Conservation (phyloP, 2,329 filamentous ascomycete genomes). For the Orbilia javanica region DNA sequence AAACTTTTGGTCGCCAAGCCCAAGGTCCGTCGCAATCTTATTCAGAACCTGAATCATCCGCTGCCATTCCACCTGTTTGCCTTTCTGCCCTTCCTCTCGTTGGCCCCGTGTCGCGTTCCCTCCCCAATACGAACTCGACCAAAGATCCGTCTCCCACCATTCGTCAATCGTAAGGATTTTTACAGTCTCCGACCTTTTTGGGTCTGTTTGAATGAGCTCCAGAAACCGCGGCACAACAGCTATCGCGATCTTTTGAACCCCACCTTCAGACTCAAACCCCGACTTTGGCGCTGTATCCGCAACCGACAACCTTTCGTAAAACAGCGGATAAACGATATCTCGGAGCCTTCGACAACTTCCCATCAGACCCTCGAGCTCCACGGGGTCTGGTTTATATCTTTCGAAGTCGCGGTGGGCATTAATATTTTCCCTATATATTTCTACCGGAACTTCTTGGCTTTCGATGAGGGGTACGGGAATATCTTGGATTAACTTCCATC, state of each 20-base stretch:
- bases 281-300: slow-evolving; percentile 6
- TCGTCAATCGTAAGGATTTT: slow-evolving; percentile 16
- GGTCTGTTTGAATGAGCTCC: slow-evolving; percentile 33
- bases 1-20: slow-evolving; percentile 25
- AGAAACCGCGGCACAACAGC: slow-evolving; percentile 22
- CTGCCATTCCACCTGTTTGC: slow-evolving; percentile 28
- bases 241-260: not conserved
- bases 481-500: slow-evolving; percentile 2
- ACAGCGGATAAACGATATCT: slow-evolving; percentile 33
- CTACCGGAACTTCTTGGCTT: slow-evolving; percentile 5
- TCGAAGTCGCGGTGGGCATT: slow-evolving; percentile 1
- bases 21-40: slow-evolving; percentile 10
- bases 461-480: slow-evolving; percentile 9
- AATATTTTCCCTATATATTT: slow-evolving; percentile 3
- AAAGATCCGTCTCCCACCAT: slow-evolving; percentile 23
- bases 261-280: slow-evolving; percentile 1
- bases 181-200: slow-evolving; percentile 16
- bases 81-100: slow-evolving; percentile 5
- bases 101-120: slow-evolving; percentile 15
- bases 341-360: slow-evolving; percentile 19
- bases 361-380: slow-evolving; percentile 27
- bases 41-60: slow-evolving; percentile 21
- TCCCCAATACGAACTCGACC: slow-evolving; percentile 20
- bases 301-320: slow-evolving; percentile 24
- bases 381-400: slow-evolving; percentile 5